A percentile compares a stretch with the other conserved stretches of the same genome.
Conservation (phyloP, 352 stramenopile genomes). For the Phytophthora tentaculata region DNA sequence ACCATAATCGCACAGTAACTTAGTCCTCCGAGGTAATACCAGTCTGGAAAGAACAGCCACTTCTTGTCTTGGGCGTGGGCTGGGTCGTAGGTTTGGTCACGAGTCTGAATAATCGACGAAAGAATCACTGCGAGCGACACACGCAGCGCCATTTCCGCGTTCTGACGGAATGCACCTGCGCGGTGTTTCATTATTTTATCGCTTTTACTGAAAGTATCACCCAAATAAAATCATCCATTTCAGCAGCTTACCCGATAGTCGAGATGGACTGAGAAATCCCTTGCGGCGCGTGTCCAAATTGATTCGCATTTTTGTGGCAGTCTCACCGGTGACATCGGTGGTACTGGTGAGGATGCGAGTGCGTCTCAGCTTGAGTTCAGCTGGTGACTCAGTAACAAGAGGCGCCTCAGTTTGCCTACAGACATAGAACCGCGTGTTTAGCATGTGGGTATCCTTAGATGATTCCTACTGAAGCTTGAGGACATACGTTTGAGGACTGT, state of each 20-base stretch:
- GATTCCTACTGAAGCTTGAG: not conserved
- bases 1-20: constrained; percentile 78
- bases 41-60: constrained; percentile 68
- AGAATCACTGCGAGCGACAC: constrained; percentile 64
- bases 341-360: constrained; percentile 16
- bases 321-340: constrained; percentile 17
- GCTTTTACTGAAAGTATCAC: not conserved
- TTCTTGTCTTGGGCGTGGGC: constrained; percentile 41
- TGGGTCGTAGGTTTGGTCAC: constrained; percentile 42
- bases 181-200: not conserved
- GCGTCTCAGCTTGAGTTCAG: constrained; percentile 4
- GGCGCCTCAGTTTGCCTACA: constrained; percentile 8
- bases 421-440: not conserved
- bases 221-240: not conserved
- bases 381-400: constrained; percentile 2
- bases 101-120: constrained; percentile 67
- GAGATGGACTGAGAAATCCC: constrained; percentile 26
- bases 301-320: constrained; percentile 28
- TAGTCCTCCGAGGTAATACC: constrained; percentile 60
- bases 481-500: not conserved
- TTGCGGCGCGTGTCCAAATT: constrained; percentile 24
- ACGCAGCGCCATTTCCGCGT: constrained; percentile 53
- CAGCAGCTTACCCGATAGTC: constrained; percentile 28
- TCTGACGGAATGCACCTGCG: constrained; percentile 41
- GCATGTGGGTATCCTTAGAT: not conserved